Evolutionary conservation across 306 rosid species (phyloP), one percentile per base, ranked within the genome.

Genomic region (Lathyrus tuberosus): DNA sequence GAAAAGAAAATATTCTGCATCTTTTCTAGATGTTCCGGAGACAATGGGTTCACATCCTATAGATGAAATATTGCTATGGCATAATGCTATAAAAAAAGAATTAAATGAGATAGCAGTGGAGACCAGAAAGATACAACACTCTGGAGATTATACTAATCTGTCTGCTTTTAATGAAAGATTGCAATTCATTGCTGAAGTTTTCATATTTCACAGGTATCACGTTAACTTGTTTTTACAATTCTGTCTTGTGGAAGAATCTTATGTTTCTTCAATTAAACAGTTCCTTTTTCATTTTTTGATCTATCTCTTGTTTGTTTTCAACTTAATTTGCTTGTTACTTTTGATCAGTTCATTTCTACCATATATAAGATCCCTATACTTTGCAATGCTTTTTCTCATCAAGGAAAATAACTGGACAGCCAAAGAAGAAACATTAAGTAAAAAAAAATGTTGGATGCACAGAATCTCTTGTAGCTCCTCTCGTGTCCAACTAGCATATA

Each of bases 111-210:
- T 86, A 65, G 80, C 84, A 38, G 65, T 42, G 14, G 92, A 87
- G 90, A 72, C 86, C 66, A 79, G 83, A 75, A 82, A 79, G 74
- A 75, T 82, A 67, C 81, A 75, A 56, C 66, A 53, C 37, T 71
- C 89, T 73, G 99, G 95, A 69, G 82, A 91, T 75, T 95, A 91
- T 72, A 83, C 89, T 37, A 79, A 91, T 82, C 80, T 95, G 46
- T 84, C 96, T 73, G 87, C 91, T 77, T 95, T 91, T 78, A 87
- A 89, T 78, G 92, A 87, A 79, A 84, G 97, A 79, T 78, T 95
- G 85, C 96, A 95, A 64, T 95, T 91, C 81, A 86, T 95, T 59
- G 97, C 99, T 47, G 97, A 95, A 87, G 96, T 95, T 78, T 95
- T 96, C 88, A 89, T 91, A 77, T 95, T 87, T 80, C 97, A 95